These are phyloP conservation scores for Cercospora zeae-maydis DNA, from an alignment of 2,329 filamentous ascomycete species.

Conservation along the genomic window DNA sequence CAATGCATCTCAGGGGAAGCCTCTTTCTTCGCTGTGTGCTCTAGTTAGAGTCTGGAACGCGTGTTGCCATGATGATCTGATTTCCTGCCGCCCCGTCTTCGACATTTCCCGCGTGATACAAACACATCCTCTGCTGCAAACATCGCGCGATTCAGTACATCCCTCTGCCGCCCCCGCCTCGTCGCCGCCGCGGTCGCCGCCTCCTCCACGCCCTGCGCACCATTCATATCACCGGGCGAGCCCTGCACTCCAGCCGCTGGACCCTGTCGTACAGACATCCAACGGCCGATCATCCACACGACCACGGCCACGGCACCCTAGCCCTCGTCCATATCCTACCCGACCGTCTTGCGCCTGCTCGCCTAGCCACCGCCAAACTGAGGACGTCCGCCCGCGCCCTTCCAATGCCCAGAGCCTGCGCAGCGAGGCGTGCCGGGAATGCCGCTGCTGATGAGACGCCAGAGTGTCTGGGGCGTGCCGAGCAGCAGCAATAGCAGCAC, in stretches of 20 bases:
- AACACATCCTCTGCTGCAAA: neutral
- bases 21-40: neutral
- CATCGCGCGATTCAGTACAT: neutral
- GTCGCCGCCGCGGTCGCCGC: neutral
- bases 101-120: too few species aligned
- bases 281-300: conserved; percentile 6
- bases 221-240: neutral
- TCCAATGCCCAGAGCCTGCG: conserved; percentile 20
- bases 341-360: neutral
- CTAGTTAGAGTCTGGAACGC: too few species aligned
- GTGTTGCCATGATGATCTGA: neutral
- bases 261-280: neutral
- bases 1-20: neutral
- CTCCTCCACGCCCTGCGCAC: neutral
- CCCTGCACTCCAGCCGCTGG: conserved; percentile 1
- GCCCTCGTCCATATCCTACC: neutral
- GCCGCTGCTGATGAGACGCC: conserved; percentile 40
- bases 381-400: neutral
- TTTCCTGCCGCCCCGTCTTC: neutral
- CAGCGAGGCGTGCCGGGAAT: conserved; percentile 31
- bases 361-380: neutral
- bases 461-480: conserved; percentile 42
- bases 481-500: conserved; percentile 11
- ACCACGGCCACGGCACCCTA: neutral
- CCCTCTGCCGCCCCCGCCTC: neutral